Evolutionary conservation across 129 eudicot species (phyloP).

Genomic region (Ambrosia artemisiifolia): DNA sequence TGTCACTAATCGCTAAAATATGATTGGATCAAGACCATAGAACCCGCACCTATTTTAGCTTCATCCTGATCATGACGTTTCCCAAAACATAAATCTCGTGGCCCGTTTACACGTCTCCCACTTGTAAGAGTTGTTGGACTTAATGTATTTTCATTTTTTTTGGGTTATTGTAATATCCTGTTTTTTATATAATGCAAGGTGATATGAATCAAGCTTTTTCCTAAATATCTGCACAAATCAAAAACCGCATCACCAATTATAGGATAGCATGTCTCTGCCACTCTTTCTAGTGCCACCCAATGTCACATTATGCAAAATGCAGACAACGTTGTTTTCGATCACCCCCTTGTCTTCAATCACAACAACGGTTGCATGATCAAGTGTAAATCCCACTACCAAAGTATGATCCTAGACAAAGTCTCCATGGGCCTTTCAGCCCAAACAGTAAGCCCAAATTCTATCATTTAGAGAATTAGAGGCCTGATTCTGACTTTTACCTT

Average conservation of each 20-base stretch:
- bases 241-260: constrained; percentile 85
- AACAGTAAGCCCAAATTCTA: background rate
- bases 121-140: no score
- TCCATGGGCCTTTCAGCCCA: background rate
- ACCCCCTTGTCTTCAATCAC: no score
- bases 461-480: background rate
- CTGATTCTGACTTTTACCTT: background rate
- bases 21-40: constrained; percentile 78
- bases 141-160: no score
- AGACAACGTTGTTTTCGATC: constrained; percentile 86
- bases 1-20: no score
- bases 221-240: no score
- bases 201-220: no score
- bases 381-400: constrained; percentile 68
- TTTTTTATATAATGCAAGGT: no score
- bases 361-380: constrained; percentile 89
- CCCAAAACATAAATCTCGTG: constrained; percentile 86
- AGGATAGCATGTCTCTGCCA: constrained; percentile 77
- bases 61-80: constrained; percentile 73
- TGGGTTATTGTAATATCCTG: no score
- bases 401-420: background rate
- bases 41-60: constrained; percentile 90
- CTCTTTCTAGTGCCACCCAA: constrained; percentile 90
- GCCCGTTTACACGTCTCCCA: no score
- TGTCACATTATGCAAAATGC: constrained; percentile 85